Conservation (phyloP, 2,329 filamentous ascomycete species). For the Trichophyton simii region DNA sequence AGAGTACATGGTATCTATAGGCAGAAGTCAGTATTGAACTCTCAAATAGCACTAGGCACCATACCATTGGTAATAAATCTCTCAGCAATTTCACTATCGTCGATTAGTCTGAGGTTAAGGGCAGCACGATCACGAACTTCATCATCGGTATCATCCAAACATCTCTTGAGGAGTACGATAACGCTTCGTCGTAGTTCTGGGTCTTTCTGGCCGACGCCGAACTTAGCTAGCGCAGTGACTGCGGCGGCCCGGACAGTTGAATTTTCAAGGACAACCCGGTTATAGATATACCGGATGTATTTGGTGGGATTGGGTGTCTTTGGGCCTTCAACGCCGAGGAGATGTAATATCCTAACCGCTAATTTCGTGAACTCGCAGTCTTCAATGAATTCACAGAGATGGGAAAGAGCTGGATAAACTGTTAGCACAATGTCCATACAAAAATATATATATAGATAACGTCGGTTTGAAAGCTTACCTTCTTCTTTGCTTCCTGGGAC, state of each 20-base stretch:
- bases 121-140: slow-evolving; percentile 94
- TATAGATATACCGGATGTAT: slow-evolving; percentile 99
- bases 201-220: slow-evolving; percentile 92
- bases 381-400: slow-evolving; percentile 97
- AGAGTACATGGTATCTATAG: slow-evolving; percentile 80
- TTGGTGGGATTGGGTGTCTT: slow-evolving; percentile 94
- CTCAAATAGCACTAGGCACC: slow-evolving; percentile 13
- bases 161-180: slow-evolving; percentile 78
- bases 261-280: slow-evolving; percentile 93
- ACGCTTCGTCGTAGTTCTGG: slow-evolving; percentile 95
- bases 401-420: slow-evolving; percentile 56
- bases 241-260: slow-evolving; percentile 89
- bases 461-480: slow-evolving; percentile 24
- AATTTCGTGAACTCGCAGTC: slow-evolving; percentile 99
- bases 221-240: slow-evolving; percentile 91
- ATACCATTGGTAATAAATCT: slow-evolving; percentile 87
- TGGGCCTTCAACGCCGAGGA: slow-evolving; percentile 86
- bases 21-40: slow-evolving; percentile 4
- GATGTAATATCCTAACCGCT: slow-evolving; percentile 84
- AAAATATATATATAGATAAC: neutral
- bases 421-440: slow-evolving; percentile 4
- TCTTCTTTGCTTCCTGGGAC: slow-evolving; percentile 75
- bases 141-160: slow-evolving; percentile 92
- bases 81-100: slow-evolving; percentile 71
- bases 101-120: slow-evolving; percentile 82